phyloP scores from a whole-genome alignment of 345 rosid genomes.

The Gossypium sturtianum region DNA sequence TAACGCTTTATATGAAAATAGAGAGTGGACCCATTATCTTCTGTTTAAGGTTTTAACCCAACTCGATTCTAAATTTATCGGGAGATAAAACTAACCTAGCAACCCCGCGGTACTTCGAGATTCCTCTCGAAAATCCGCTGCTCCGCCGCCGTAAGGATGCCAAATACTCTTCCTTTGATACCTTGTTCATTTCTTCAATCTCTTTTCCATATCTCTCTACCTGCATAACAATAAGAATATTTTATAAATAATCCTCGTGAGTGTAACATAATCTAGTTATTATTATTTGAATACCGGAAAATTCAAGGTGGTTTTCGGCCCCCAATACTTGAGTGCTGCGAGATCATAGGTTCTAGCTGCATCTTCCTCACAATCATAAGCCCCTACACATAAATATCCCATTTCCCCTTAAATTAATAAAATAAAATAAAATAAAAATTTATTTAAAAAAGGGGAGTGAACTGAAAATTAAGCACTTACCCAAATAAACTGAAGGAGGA shows the following conservation, averaged over 20 bases:
- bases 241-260: too few species aligned
- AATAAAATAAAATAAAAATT: neutral
- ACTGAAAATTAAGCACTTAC: neutral
- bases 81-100: conserved; percentile 33
- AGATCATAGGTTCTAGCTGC: conserved; percentile 94
- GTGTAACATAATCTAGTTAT: too few species aligned
- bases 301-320: conserved; percentile 69
- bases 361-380: conserved; percentile 81
- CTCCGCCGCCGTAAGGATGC: conserved; percentile 80
- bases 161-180: conserved; percentile 76
- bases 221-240: conserved; percentile 20
- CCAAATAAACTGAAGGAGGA: neutral
- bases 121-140: conserved; percentile 95
- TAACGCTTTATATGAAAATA: too few species aligned
- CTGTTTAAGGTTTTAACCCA: too few species aligned
- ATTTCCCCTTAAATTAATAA: neutral
- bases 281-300: conserved; percentile 45
- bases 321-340: conserved; percentile 99
- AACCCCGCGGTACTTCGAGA: conserved; percentile 94
- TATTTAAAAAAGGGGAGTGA: neutral
- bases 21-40: too few species aligned
- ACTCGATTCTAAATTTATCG: too few species aligned
- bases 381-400: conserved; percentile 42
- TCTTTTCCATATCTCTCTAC: conserved; percentile 53
- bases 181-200: conserved; percentile 72